These are phyloP conservation scores for Amniculicola lignicola DNA, from an alignment of 495 filamentous ascomycete species.

Conservation along the genomic window DNA sequence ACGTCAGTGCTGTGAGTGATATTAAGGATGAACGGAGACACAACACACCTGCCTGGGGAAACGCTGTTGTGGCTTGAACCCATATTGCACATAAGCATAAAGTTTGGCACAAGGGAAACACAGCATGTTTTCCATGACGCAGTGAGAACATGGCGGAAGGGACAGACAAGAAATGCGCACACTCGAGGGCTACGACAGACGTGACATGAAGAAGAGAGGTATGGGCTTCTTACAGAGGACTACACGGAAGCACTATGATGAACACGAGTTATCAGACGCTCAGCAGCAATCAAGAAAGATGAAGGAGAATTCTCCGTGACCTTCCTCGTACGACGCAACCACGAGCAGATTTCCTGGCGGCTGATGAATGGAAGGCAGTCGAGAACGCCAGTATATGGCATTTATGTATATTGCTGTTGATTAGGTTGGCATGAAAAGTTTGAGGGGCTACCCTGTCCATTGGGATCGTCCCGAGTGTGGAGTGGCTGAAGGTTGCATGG, in stretches of 20 bases:
- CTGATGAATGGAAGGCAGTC: conserved; percentile 19
- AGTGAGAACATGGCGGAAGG: conserved; percentile 4
- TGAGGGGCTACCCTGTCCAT: conserved; percentile 16
- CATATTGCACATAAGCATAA: conserved; percentile 25
- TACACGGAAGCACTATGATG: conserved; percentile 6
- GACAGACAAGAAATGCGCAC: not conserved
- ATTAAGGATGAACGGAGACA: not conserved
- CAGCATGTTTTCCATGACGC: not conserved
- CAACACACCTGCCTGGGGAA: conserved; percentile 25
- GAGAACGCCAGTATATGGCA: conserved; percentile 24
- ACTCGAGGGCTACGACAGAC: not conserved
- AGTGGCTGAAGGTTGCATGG: conserved; percentile 28
- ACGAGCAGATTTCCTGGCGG: conserved; percentile 21
- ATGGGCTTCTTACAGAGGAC: conserved; percentile 18
- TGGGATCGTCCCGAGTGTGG: conserved; percentile 18
- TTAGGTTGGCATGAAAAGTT: conserved; percentile 22
- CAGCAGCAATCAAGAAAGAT: conserved; percentile 26
- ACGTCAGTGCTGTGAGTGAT: conserved; percentile 7
- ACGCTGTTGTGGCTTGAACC: conserved; percentile 11
- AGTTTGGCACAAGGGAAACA: conserved; percentile 15
- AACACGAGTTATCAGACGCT: conserved; percentile 4
- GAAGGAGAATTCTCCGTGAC: conserved; percentile 26
- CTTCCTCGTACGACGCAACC: conserved; percentile 4
- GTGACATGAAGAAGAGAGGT: conserved; percentile 9
- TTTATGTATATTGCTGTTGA: conserved; percentile 30